These are phyloP conservation scores for Boletus tomentosulus DNA, from an alignment of 768 basidiomycete species.

Conservation along the genomic window DNA sequence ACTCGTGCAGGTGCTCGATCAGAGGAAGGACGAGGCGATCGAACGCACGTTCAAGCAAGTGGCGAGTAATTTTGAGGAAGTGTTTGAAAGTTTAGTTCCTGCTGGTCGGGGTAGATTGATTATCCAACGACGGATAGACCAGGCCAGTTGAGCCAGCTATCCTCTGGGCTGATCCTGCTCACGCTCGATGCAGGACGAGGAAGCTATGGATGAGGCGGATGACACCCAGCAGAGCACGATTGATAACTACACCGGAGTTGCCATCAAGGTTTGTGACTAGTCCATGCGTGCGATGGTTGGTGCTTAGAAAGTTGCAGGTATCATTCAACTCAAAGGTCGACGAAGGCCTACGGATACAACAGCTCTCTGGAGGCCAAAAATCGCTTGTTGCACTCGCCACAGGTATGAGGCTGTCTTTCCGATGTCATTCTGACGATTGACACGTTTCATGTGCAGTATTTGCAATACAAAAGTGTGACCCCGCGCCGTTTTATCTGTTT, in stretches of 20 bases:
- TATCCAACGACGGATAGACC: slow-evolving; percentile 88
- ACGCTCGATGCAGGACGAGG: slow-evolving; percentile 50
- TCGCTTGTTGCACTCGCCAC: slow-evolving; percentile 94
- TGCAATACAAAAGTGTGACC: slow-evolving; percentile 98
- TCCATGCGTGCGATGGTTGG: not conserved
- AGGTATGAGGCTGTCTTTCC: slow-evolving; percentile 40
- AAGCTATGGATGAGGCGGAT: slow-evolving; percentile 63
- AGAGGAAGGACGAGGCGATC: slow-evolving; percentile 97
- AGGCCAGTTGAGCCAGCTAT: slow-evolving; percentile 37
- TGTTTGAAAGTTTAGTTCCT: slow-evolving; percentile 94
- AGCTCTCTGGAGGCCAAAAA: slow-evolving; percentile 96
- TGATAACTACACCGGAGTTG: slow-evolving; percentile 95
- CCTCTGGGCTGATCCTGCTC: not conserved
- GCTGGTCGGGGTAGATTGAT: slow-evolving; percentile 88
- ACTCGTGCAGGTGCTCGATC: slow-evolving; percentile 89
- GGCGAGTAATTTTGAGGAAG: slow-evolving; percentile 93
- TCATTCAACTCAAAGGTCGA: slow-evolving; percentile 99
- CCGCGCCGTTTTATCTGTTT: slow-evolving; percentile 98
- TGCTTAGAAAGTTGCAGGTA: slow-evolving; percentile 47
- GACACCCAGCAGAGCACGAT: slow-evolving; percentile 72
- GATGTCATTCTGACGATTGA: slow-evolving; percentile 1
- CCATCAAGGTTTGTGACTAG: slow-evolving; percentile 67
- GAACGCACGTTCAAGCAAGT: slow-evolving; percentile 99
- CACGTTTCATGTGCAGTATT: slow-evolving; percentile 57
- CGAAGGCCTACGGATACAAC: slow-evolving; percentile 94